Evolutionary conservation across 768 basidiomycete species (phyloP), one percentile per base, ranked within the genome.

Genomic region (Boletus vermiculosoides): DNA sequence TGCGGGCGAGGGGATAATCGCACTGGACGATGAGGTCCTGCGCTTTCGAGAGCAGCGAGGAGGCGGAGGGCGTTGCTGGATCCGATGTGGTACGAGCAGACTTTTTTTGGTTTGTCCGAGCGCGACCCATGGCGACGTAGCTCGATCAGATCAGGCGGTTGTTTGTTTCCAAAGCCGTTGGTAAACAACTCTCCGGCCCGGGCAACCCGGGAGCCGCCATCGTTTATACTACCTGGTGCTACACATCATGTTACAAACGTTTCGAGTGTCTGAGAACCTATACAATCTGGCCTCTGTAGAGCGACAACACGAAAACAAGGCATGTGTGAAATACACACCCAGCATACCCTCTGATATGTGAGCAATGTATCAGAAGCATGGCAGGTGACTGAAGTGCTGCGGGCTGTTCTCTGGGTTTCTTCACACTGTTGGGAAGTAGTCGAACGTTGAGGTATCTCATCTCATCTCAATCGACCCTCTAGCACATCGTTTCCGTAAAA

Each of bases 11-110:
- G 49, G 88, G 83, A 68, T 90, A 94, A 71, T 94, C 86, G 66
- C 88, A 92, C 74, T 93, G 89, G 23, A 86, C 79, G 62, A 95
- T 82, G 53, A 95, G 77, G n/a, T 80, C 76, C 66, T 91, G 90
- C 0, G 90, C 86, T 69, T 93, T 94, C 67, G 85, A 83, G 34
- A 91, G 73, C 7, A 93, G 75, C 12, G 86, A 75, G 11, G 77
- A 52, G 52, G 83, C 71, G 30, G 85, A 72, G 1, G 65, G 9
- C 7, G 51, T 39, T 8, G 54, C n/a, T 8, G 65, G 45, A 61
- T 62, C 31, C 66, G 48, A 20, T 63, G 46, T 18, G 3, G 37
- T 56, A 4, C 47, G 71, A 63, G 50, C 56, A 28, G 45, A 36
- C 22, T 61, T 68, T 52, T 60, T 65, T 22, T 61, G 82, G 66